Evolutionary conservation across 2,329 filamentous ascomycete genomes (phyloP), one percentile per base, ranked within the genome.

Genomic region (Penicillium fuscoglaucum): DNA sequence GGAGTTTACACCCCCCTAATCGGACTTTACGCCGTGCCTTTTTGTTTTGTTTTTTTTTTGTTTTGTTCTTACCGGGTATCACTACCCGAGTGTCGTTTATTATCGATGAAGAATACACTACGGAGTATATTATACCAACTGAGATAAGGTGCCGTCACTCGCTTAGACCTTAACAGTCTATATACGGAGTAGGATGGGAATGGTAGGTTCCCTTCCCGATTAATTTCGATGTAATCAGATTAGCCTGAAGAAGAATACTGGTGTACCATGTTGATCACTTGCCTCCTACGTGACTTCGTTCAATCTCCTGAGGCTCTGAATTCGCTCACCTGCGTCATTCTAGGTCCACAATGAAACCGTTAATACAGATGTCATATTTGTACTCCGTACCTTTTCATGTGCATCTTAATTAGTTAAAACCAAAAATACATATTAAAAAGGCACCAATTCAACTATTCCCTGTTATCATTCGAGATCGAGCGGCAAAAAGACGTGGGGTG

Each of bases 1-100:
- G 60, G 63, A 54, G 44, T 47, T 58, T 55, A 58, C 28, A 53
- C 43, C 53, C 12, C 31, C 47, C 31, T 41, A 55, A 57, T 63
- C 62, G 61, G 64, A 60, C 55, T 61, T 61, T 24, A 39, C n/a
- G 51, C 63, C 62, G 55, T 37, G 17, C 13, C n/a, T 24, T 37
- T 50, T 19, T 19, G 19, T 19, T 19, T 13, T 37, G 28, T 33
- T 55, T 31, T 55, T 31, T 24, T 35, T 15, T 35, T 51, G n/a
- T n/a, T 43, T 43, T 28, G 3, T 37, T 21, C 28, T n/a, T 31
- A 28, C 19, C 39, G 39, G 45, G 33, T 26, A 50, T 28, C 13
- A 13, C 31, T 33, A 44, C 13, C 53, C 53, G 17, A 15, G 15
- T 17, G 33, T 49, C 13, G 45, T 35, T 24, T 24, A 28, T 47